Conservation (phyloP, 2,329 filamentous ascomycete genomes). For the Penicillium hesseltinei region DNA sequence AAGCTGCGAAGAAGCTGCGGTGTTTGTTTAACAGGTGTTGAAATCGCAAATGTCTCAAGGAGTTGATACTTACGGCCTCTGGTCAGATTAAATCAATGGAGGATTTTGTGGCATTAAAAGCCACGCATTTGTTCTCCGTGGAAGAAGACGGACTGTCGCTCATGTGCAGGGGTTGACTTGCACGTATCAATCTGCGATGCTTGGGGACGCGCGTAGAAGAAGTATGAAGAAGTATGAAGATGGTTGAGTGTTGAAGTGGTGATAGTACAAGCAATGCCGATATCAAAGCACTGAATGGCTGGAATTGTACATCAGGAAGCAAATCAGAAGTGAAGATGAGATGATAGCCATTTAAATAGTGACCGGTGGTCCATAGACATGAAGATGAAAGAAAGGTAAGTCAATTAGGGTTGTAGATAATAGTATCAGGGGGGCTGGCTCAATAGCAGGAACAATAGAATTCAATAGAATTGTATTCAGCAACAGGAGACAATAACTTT, state of each 20-base stretch:
- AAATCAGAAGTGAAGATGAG: background rate
- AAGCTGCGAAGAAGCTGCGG: background rate
- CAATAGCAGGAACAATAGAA: background rate
- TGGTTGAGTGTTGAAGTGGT: background rate
- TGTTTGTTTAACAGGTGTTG: background rate
- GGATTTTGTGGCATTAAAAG: background rate
- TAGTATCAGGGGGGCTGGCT: background rate
- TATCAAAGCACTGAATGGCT: background rate
- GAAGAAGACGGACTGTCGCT: background rate
- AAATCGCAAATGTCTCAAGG: background rate
- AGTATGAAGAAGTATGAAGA: background rate
- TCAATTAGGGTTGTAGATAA: background rate
- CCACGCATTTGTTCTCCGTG: background rate
- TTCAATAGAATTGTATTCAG: background rate
- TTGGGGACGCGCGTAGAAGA: background rate
- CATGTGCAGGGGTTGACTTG: background rate
- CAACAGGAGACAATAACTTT: background rate
- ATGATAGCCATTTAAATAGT: background rate
- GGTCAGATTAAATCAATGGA: background rate
- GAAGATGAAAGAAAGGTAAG: too few species aligned
- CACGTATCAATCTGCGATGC: background rate
- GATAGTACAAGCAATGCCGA: background rate
- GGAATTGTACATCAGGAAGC: background rate
- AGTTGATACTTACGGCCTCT: background rate
- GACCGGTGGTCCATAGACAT: background rate